A percentile compares a stretch with the other conserved stretches of the same genome.
These are phyloP conservation scores for Hypoxylon sp. DNA, from an alignment of 2,329 filamentous ascomycete genomes.

Conservation along the genomic window DNA sequence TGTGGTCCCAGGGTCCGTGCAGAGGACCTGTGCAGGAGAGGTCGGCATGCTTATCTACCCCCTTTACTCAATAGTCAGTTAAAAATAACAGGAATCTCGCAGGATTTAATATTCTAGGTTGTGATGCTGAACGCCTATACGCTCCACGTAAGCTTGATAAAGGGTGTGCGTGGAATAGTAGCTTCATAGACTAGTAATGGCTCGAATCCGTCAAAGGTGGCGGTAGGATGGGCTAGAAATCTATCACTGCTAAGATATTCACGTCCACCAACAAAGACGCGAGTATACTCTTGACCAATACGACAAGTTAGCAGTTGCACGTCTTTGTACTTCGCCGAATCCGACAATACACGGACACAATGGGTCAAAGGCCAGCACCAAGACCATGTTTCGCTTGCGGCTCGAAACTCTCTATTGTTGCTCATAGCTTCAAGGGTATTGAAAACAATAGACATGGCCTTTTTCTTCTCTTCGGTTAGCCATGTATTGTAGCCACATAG, in stretches of 20 bases:
- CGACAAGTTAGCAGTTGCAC: not conserved
- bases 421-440: not conserved
- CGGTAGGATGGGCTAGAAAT: no score
- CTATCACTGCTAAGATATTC: conserved; percentile 13
- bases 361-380: conserved; percentile 4
- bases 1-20: not conserved
- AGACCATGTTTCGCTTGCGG: conserved; percentile 23
- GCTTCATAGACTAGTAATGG: not conserved
- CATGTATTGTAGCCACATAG: not conserved
- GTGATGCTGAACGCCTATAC: not conserved
- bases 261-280: conserved; percentile 30
- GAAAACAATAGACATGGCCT: not conserved
- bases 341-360: conserved; percentile 22
- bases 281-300: not conserved
- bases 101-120: not conserved
- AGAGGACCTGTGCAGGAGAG: conserved; percentile 26
- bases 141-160: not conserved
- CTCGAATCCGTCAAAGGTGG: no score
- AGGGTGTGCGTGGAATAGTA: not conserved
- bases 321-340: conserved; percentile 39
- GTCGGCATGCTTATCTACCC: conserved; percentile 6
- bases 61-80: not conserved
- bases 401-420: conserved; percentile 12
- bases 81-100: not conserved
- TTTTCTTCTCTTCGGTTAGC: not conserved